These are phyloP conservation scores for Cunninghamia lanceolata DNA, from an alignment of 75 land plant genomes.

Conservation along the genomic window DNA sequence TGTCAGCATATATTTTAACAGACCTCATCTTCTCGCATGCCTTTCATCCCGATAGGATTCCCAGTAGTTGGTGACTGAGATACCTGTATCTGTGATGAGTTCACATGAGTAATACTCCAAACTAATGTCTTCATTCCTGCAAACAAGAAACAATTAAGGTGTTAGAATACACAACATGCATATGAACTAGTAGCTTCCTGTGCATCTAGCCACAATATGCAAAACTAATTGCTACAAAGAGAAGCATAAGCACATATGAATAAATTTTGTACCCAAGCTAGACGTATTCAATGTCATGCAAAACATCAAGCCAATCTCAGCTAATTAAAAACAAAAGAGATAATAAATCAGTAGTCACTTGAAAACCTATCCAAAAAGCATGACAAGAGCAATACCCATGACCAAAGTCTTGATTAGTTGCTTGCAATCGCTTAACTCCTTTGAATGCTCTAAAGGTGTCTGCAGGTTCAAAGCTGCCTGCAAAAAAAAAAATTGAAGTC, in stretches of 20 bases:
- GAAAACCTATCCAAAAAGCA: constrained; percentile 2
- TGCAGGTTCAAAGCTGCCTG: constrained; percentile 94
- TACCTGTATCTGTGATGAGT: constrained; percentile 58
- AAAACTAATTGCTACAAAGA: background rate
- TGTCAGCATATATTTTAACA: background rate
- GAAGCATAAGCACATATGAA: background rate
- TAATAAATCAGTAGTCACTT: background rate
- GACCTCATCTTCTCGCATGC: constrained; percentile 99
- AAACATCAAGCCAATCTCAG: background rate
- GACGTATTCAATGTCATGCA: background rate
- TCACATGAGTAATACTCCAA: constrained; percentile 96
- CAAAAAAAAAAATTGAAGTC: constrained; percentile 20
- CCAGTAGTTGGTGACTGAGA: constrained; percentile 39
- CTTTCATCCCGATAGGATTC: constrained; percentile 59
- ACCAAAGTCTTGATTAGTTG: constrained; percentile 90
- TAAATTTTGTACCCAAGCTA: background rate
- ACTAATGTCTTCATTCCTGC: constrained; percentile 98
- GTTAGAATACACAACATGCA: background rate
- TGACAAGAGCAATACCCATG: constrained; percentile 68
- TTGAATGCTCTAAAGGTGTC: constrained; percentile 81
- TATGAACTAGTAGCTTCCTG: background rate
- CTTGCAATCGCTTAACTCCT: constrained; percentile 96
- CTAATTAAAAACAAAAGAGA: background rate
- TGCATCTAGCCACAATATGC: background rate
- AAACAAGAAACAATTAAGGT: constrained; percentile 6